These are phyloP conservation scores for Salvia rosmarinus DNA, from an alignment of 257 asterid species.

Conservation along the genomic window DNA sequence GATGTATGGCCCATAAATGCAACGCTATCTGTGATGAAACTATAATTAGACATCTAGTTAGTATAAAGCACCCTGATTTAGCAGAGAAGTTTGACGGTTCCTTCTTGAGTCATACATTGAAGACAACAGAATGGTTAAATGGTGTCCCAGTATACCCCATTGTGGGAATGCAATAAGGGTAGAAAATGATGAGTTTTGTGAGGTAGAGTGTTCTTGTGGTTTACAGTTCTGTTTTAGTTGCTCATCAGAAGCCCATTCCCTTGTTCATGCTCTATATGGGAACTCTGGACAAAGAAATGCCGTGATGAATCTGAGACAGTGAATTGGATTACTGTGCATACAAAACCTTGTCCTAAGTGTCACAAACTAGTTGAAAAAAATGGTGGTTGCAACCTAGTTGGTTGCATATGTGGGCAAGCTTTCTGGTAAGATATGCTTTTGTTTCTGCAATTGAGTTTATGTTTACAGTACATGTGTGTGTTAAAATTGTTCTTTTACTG, in stretches of 20 bases:
- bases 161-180: constrained; percentile 97
- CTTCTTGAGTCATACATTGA: constrained; percentile 96
- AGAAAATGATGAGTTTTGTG: constrained; percentile 79
- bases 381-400: constrained; percentile 93
- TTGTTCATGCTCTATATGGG: constrained; percentile 96
- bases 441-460: constrained; percentile 5
- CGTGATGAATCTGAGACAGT: constrained; percentile 97
- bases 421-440: constrained; percentile 68
- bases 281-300: constrained; percentile 92
- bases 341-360: constrained; percentile 96
- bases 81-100: constrained; percentile 93
- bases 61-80: constrained; percentile 65
- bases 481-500: background rate
- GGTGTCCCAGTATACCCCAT: constrained; percentile 99
- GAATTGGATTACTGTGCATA: constrained; percentile 88
- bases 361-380: constrained; percentile 96
- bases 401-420: constrained; percentile 95
- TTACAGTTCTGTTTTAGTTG: constrained; percentile 94
- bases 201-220: constrained; percentile 96
- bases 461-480: background rate
- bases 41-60: constrained; percentile 63
- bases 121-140: constrained; percentile 95
- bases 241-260: constrained; percentile 90
- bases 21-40: constrained; percentile 88
- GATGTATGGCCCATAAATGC: constrained; percentile 96